Base-by-base conservation (phyloP, 768 basidiomycete species). In the Gelatoporia subvermispora region DNA sequence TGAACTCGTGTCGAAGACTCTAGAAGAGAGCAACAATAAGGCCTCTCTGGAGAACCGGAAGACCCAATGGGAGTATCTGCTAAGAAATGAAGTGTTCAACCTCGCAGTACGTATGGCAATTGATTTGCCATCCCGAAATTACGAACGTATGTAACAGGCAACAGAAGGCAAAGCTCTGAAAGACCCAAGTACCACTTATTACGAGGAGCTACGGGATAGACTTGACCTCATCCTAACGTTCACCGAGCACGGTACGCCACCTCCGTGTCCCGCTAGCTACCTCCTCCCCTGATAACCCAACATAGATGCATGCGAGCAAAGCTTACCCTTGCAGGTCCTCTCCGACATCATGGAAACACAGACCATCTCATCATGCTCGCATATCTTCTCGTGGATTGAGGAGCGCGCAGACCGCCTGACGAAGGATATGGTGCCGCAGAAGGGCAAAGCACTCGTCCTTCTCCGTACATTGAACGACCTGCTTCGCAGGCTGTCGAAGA, bases 331-430 rank as follows among this genome's bases (percentile, higher is more conserved):
- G 52, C 72, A 71, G 28, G 72, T 88, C 13, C 76, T 93, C 1
- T 85, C 90, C 60, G 89, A 92, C 58, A 72, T 94, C 17, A 71
- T 94, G 43, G 92, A 94, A 64, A 82, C 81, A 1, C 89, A 93
- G 53, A 93, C 92, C 5, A 86, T 94, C 52, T 65, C 72, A 1
- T 91, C 88, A 16, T 93, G 92, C 61, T 88, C 88, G 9, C 83
- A 87, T 54, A 80, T 94, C 20, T 92, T 93, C 68, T 83, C 84
- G 3, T 94, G 90, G 87, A 85, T 93, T 41, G 91, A 94, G 68
- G 65, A 65, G 48, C 82, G 88, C 22, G 78, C 84, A 0, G 66
- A 72, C 15, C 75, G 85, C 15, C 73, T 93, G 34, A 93, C 88
- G 0, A 75, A 80, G 50, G 83, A 78, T 43, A 82, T 93, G 81